phyloP scores from a whole-genome alignment of 78 protist genomes.

The Blattamonas nauphoetae region DNA sequence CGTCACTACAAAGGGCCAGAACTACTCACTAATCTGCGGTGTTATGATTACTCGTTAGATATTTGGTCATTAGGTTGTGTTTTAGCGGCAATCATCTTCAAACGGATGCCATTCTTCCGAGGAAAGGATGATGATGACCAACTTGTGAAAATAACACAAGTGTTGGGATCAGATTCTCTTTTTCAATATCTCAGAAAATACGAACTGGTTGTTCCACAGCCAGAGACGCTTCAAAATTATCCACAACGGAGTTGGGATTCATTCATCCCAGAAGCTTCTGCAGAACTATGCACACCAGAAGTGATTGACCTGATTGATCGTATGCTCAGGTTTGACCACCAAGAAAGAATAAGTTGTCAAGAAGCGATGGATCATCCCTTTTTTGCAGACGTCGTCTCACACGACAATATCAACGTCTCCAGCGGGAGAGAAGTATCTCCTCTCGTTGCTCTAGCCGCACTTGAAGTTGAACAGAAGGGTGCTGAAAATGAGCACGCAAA shows the following conservation, averaged over 20 bases:
- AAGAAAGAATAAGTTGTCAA: neutral
- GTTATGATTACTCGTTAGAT: constrained; percentile 93
- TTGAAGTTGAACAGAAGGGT: too few relatives aligned
- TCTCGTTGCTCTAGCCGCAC: too few relatives aligned
- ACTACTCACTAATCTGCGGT: constrained; percentile 78
- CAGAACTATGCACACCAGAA: neutral
- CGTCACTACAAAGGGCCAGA: constrained; percentile 96
- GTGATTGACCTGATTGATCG: neutral
- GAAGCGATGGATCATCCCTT: neutral
- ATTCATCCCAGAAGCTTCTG: neutral
- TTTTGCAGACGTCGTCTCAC: neutral
- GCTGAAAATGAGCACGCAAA: too few relatives aligned
- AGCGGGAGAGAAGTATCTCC: neutral
- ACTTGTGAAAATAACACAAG: constrained; percentile 87
- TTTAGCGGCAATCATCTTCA: constrained; percentile 94
- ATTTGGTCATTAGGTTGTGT: constrained; percentile 97
- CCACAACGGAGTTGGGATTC: too few relatives aligned
- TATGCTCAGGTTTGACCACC: neutral
- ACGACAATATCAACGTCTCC: neutral
- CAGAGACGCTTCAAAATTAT: too few relatives aligned
- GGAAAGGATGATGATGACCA: constrained; percentile 98
- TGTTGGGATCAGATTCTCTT: constrained; percentile 90
- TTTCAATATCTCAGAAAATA: constrained; percentile 77
- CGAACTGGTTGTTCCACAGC: too few relatives aligned
- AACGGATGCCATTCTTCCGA: constrained; percentile 92